These are phyloP conservation scores for Huntiella abstrusa DNA, from an alignment of 2,329 filamentous ascomycete species.

Conservation along the genomic window DNA sequence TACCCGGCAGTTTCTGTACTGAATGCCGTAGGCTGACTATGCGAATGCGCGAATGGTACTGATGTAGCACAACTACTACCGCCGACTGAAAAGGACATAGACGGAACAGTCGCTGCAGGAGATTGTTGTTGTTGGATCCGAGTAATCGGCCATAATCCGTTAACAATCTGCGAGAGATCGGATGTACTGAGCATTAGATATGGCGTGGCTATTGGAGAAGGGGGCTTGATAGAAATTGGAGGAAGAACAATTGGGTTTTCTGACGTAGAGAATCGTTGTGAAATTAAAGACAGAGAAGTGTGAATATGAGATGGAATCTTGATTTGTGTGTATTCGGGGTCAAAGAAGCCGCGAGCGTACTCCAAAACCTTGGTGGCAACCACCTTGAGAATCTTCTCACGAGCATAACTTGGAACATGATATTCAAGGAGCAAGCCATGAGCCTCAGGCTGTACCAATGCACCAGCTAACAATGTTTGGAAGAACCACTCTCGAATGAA, in stretches of 20 bases:
- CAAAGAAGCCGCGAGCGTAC: constrained; percentile 54
- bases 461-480: constrained; percentile 64
- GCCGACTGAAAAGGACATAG: too few species aligned
- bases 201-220: constrained; percentile 20
- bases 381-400: constrained; percentile 63
- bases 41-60: too few species aligned
- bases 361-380: constrained; percentile 66
- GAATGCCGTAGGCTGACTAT: too few species aligned
- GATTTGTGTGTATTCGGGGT: constrained; percentile 32
- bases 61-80: too few species aligned
- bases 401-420: constrained; percentile 77
- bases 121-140: too few species aligned
- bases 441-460: constrained; percentile 76
- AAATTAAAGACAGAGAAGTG: too few species aligned
- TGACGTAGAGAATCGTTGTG: too few species aligned
- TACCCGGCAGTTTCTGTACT: too few species aligned
- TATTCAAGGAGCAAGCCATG: constrained; percentile 67
- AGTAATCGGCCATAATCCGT: constrained; percentile 55
- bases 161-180: constrained; percentile 63
- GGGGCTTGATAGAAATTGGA: too few species aligned
- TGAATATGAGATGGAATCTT: constrained; percentile 40
- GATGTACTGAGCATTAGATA: constrained; percentile 64
- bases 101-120: too few species aligned
- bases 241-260: too few species aligned
- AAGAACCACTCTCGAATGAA: constrained; percentile 87